Conservation (phyloP, 495 filamentous ascomycete genomes). For the Penicillium angulare region DNA sequence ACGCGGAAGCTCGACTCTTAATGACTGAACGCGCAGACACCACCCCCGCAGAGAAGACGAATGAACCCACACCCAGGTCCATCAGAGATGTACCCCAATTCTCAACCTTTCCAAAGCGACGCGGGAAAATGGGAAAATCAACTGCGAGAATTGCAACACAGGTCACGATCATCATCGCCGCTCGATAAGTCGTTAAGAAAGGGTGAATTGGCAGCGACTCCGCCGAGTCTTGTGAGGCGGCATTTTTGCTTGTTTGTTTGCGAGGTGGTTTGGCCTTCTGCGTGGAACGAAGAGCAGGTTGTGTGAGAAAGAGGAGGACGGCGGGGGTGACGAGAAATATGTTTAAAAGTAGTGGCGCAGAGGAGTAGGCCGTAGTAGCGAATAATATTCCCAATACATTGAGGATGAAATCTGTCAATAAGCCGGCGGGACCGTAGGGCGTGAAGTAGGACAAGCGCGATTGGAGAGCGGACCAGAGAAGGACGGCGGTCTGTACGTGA, state of each 20-base stretch:
- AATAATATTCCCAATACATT: slow-evolving; percentile 80
- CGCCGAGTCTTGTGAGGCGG: slow-evolving; percentile 19
- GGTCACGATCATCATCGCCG: slow-evolving; percentile 89
- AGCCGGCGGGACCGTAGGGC: slow-evolving; percentile 63
- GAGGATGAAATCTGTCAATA: slow-evolving; percentile 78
- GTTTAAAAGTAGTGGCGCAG: slow-evolving; percentile 70
- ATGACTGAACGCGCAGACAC: slow-evolving; percentile 85
- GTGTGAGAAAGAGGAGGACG: slow-evolving; percentile 56
- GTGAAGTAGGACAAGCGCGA: slow-evolving; percentile 82
- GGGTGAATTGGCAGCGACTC: slow-evolving; percentile 75
- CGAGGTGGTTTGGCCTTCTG: slow-evolving; percentile 60
- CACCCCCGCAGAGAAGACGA: slow-evolving; percentile 95
- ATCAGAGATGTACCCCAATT: slow-evolving; percentile 98
- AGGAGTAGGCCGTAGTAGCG: slow-evolving; percentile 82
- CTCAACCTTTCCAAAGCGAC: slow-evolving; percentile 95
- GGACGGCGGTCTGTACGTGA: slow-evolving; percentile 62
- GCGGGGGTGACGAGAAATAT: slow-evolving; percentile 71
- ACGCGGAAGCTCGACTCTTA: slow-evolving; percentile 55
- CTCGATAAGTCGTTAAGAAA: slow-evolving; percentile 88
- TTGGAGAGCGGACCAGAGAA: slow-evolving; percentile 90
- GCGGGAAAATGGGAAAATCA: slow-evolving; percentile 89
- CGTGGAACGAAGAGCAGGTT: slow-evolving; percentile 34
- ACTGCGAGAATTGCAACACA: slow-evolving; percentile 95
- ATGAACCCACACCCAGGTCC: slow-evolving; percentile 96
- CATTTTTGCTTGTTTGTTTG: slow-evolving; percentile 34